A percentile compares a stretch with the other conserved stretches of the same genome.
phyloP scores from a whole-genome alignment of 2,329 filamentous ascomycete genomes.

The Phoma sp. region DNA sequence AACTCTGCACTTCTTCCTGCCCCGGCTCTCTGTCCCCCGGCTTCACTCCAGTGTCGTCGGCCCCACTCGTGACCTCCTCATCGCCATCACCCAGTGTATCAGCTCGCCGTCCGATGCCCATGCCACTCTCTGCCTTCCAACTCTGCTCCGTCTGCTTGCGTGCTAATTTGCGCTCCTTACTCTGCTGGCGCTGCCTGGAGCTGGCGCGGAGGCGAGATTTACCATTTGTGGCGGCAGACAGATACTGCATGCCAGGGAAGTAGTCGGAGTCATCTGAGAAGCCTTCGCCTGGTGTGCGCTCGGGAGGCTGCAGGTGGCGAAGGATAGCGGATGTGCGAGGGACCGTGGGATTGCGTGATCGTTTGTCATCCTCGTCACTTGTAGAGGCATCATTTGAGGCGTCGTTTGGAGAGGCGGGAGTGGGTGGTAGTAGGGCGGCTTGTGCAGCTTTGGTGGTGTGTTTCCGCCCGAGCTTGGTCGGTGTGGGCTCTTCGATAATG shows the following conservation, averaged over 20 bases:
- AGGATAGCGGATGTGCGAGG: slow-evolving; percentile 41
- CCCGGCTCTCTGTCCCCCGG: neutral
- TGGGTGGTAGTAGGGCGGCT: slow-evolving; percentile 31
- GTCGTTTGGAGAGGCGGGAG: slow-evolving; percentile 45
- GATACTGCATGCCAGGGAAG: slow-evolving; percentile 48
- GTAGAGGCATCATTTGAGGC: slow-evolving; percentile 43
- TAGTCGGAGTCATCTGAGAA: slow-evolving; percentile 55
- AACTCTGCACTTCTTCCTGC: neutral
- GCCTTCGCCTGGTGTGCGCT: slow-evolving; percentile 42
- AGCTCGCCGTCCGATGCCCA: slow-evolving; percentile 54
- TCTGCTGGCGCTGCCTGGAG: slow-evolving; percentile 41
- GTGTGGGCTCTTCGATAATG: slow-evolving; percentile 40
- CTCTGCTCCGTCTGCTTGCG: slow-evolving; percentile 44
- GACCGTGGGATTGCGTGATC: slow-evolving; percentile 28
- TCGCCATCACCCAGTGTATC: slow-evolving; percentile 56
- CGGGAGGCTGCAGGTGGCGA: slow-evolving; percentile 44
- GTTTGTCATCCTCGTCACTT: slow-evolving; percentile 32
- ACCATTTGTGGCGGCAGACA: slow-evolving; percentile 24
- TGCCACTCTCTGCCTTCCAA: slow-evolving; percentile 58
- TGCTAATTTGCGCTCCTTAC: slow-evolving; percentile 45
- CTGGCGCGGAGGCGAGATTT: slow-evolving; percentile 34
- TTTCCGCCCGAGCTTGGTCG: slow-evolving; percentile 39
- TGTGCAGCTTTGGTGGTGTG: slow-evolving; percentile 35
- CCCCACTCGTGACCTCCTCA: slow-evolving; percentile 28
- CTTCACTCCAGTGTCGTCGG: slow-evolving; percentile 13